These are phyloP conservation scores for Lactarius quietus DNA, from an alignment of 768 basidiomycete species.

Conservation along the genomic window DNA sequence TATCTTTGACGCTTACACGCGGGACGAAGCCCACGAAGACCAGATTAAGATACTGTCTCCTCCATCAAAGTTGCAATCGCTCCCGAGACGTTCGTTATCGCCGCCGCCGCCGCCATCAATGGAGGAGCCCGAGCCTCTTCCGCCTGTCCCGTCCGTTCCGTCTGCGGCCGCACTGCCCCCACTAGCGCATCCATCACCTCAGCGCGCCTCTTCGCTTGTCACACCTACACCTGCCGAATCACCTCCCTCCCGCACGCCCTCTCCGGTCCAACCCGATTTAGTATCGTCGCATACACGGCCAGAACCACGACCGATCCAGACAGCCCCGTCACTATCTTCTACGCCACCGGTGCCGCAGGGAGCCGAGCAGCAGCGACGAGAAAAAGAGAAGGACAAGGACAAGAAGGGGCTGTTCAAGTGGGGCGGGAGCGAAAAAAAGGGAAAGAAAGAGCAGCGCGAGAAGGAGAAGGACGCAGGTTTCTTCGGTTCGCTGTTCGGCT, in stretches of 20 bases:
- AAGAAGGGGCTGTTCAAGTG: constrained; percentile 50
- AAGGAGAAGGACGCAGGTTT: constrained; percentile 78
- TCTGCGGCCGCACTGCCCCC: constrained; percentile 14
- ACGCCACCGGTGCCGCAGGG: constrained; percentile 42
- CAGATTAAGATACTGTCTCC: constrained; percentile 8
- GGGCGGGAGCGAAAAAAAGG: constrained; percentile 44
- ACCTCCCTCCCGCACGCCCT: constrained; percentile 54
- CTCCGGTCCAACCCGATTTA: constrained; percentile 37
- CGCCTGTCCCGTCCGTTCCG: constrained; percentile 1
- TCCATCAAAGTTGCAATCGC: constrained; percentile 10
- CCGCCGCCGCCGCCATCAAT: constrained; percentile 6
- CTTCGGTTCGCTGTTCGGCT: constrained; percentile 88
- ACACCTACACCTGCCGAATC: constrained; percentile 40
- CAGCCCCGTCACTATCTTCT: constrained; percentile 11
- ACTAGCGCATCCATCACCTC: constrained; percentile 22
- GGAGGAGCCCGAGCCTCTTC: constrained; percentile 1
- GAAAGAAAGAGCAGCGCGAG: constrained; percentile 53
- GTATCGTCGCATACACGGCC: constrained; percentile 1
- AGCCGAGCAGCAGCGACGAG: constrained; percentile 75
- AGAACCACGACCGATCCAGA: constrained; percentile 21
- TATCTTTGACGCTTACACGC: constrained; percentile 83
- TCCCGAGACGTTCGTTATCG: constrained; percentile 19
- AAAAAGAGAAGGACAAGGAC: constrained; percentile 66
- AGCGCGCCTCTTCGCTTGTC: constrained; percentile 34
- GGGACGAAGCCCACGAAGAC: constrained; percentile 47